These are phyloP conservation scores for Diutina sp. DNA, from an alignment of 1,139 yeast species.

Conservation along the genomic window DNA sequence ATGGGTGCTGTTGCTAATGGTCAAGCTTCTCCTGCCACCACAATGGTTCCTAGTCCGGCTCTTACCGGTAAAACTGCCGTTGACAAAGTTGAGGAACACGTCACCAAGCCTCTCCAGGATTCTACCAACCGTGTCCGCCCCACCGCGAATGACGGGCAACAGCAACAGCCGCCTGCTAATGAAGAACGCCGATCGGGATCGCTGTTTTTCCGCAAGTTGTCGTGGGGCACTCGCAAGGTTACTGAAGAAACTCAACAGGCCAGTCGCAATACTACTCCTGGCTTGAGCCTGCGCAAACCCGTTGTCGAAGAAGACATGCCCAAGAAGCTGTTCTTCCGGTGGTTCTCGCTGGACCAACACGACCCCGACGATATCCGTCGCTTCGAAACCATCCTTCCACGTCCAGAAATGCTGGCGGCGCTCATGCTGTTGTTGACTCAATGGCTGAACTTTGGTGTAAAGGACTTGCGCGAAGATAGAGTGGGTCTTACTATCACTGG, in stretches of 20 bases:
- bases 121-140: neutral
- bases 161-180: neutral
- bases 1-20: neutral
- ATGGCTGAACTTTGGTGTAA: constrained; percentile 64
- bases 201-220: constrained; percentile 46
- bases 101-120: neutral
- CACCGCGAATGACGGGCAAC: neutral
- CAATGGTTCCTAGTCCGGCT: neutral
- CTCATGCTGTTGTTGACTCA: constrained; percentile 47
- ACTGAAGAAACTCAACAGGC: constrained; percentile 8
- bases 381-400: constrained; percentile 31
- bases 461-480: constrained; percentile 36
- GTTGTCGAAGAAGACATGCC: constrained; percentile 12
- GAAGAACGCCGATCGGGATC: neutral
- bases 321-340: constrained; percentile 24
- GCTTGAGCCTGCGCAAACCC: neutral
- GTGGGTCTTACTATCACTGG: constrained; percentile 39
- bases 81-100: neutral
- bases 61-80: neutral
- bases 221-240: constrained; percentile 38
- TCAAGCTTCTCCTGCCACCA: neutral
- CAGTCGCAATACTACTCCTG: neutral
- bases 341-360: constrained; percentile 23
- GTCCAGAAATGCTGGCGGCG: constrained; percentile 52
- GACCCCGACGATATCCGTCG: constrained; percentile 18